A percentile compares a stretch with the other conserved stretches of the same genome.
Conservation (phyloP, 176 grass and related monocot species). For the Otatea glauca region DNA sequence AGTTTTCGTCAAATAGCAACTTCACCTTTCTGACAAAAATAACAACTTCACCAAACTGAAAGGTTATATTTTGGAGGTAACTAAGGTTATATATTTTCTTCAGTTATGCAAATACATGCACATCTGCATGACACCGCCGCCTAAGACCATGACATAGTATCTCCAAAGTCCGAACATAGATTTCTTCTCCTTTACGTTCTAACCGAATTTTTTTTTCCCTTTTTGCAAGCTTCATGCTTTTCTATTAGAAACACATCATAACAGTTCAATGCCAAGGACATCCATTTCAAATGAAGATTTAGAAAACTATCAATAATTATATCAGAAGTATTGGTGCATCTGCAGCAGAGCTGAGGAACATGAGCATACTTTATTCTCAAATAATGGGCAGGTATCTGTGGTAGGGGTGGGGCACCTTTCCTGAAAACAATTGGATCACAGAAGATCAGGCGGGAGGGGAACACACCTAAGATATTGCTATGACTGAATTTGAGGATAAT, state of each 20-base stretch:
- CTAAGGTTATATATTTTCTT: slow-evolving; percentile 18
- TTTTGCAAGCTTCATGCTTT: slow-evolving; percentile 23
- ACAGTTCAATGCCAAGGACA: slow-evolving; percentile 29
- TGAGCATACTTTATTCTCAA: slow-evolving; percentile 83
- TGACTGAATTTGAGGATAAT: slow-evolving; percentile 28
- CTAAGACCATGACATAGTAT: slow-evolving; percentile 22
- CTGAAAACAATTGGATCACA: slow-evolving; percentile 57
- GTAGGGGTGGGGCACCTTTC: slow-evolving; percentile 63
- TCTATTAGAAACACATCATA: slow-evolving; percentile 24
- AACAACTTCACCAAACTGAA: background rate
- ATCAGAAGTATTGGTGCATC: slow-evolving; percentile 27
- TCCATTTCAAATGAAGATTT: slow-evolving; percentile 21
- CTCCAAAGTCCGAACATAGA: background rate
- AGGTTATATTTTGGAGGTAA: slow-evolving; percentile 25
- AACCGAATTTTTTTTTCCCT: background rate
- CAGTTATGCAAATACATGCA: slow-evolving; percentile 15
- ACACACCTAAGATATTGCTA: slow-evolving; percentile 23
- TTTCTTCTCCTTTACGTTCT: slow-evolving; percentile 11
- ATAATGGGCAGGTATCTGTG: slow-evolving; percentile 65
- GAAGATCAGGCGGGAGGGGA: slow-evolving; percentile 43
- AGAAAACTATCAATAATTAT: slow-evolving; percentile 21
- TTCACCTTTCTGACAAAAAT: background rate
- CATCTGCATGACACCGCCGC: background rate
- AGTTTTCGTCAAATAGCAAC: background rate
- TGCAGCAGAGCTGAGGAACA: slow-evolving; percentile 39